These are phyloP conservation scores for Cicer cuneatum DNA, from an alignment of 306 rosid species.

Conservation along the genomic window DNA sequence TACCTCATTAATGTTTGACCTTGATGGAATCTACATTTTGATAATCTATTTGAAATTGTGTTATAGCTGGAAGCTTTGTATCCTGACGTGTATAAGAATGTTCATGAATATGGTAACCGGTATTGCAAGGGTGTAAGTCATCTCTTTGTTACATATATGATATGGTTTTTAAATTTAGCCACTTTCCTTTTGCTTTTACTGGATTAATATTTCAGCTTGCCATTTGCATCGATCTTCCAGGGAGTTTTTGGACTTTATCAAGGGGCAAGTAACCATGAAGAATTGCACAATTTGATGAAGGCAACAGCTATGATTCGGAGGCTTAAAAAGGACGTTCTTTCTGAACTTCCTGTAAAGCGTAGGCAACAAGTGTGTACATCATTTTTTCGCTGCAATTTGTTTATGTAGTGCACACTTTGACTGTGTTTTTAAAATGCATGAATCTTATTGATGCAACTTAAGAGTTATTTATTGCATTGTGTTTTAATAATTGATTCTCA, in stretches of 20 bases:
- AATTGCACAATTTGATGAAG: conserved; percentile 94
- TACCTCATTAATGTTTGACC: conserved; percentile 26
- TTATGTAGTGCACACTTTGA: conserved; percentile 25
- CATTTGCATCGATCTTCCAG: conserved; percentile 52
- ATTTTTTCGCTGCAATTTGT: conserved; percentile 35
- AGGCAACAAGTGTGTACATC: conserved; percentile 79
- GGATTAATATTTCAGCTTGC: conserved; percentile 22
- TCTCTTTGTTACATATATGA: conserved; percentile 33
- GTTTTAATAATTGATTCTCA: conserved; percentile 47
- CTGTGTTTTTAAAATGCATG: conserved; percentile 8
- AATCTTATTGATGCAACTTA: neutral
- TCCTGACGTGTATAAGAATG: conserved; percentile 85
- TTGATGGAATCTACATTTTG: conserved; percentile 36
- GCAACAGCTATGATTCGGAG: conserved; percentile 93
- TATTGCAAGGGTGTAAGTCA: conserved; percentile 98
- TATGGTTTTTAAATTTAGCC: conserved; percentile 31
- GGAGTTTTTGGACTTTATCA: conserved; percentile 86
- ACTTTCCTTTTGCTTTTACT: conserved; percentile 37
- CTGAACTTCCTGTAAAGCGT: conserved; percentile 91
- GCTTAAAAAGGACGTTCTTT: conserved; percentile 92
- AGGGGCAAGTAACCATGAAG: conserved; percentile 98
- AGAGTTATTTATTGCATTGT: conserved; percentile 33
- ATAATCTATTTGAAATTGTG: conserved; percentile 46
- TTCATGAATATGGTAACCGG: conserved; percentile 90
- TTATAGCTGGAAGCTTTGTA: conserved; percentile 90